A percentile compares a stretch with the other conserved stretches of the same genome.
Conservation (phyloP, 140 eudicot genomes). For the Ambrosia hybrid region DNA sequence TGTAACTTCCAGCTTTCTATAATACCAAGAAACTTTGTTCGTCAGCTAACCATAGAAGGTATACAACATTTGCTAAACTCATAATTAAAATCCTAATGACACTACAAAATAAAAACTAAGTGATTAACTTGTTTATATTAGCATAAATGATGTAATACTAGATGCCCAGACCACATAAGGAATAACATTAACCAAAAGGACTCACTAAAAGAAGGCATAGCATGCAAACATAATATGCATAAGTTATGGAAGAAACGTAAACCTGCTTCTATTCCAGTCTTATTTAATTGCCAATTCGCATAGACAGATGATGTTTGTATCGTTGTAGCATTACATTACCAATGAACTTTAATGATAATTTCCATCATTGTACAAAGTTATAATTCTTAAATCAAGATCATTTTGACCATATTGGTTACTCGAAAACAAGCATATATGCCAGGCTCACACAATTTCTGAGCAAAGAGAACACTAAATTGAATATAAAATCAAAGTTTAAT, state of each 20-base stretch:
- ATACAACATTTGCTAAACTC: not conserved
- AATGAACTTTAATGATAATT: slow-evolving; percentile 5
- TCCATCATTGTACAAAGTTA: slow-evolving; percentile 1
- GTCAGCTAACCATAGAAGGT: slow-evolving; percentile 24
- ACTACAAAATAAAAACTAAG: not conserved
- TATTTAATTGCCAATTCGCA: not conserved
- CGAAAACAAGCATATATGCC: slow-evolving; percentile 4
- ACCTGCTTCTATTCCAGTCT: not conserved
- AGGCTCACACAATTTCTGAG: not conserved
- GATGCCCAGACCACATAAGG: slow-evolving; percentile 1
- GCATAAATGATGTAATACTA: not conserved
- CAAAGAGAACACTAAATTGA: not conserved
- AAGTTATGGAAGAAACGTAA: slow-evolving; percentile 8
- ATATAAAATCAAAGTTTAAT: not conserved
- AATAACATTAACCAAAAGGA: slow-evolving; percentile 13
- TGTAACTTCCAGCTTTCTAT: slow-evolving; percentile 40
- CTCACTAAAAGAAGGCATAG: not conserved
- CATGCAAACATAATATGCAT: slow-evolving; percentile 17
- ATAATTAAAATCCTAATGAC: no score
- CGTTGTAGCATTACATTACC: slow-evolving; percentile 1
- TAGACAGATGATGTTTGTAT: not conserved
- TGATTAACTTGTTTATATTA: not conserved
- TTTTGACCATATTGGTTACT: not conserved
- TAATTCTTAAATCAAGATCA: not conserved
- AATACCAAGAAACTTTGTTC: not conserved